These are phyloP conservation scores for Xylaria sp. DNA, from an alignment of 495 filamentous ascomycete species.

Conservation along the genomic window DNA sequence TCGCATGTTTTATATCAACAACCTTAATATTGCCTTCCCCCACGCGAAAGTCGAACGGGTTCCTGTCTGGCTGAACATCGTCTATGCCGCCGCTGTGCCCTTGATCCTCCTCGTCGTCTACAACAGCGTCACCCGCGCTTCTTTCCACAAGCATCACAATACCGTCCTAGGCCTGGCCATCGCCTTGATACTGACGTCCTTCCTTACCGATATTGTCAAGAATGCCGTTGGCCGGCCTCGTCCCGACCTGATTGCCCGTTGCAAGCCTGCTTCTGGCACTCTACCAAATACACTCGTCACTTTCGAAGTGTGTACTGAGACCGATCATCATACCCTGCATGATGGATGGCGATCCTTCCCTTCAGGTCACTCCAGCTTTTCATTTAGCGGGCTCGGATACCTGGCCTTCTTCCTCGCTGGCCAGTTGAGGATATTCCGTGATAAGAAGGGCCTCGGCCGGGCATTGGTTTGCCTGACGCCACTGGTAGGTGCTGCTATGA, in stretches of 20 bases:
- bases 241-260: slow-evolving; percentile 89
- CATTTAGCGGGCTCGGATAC: slow-evolving; percentile 87
- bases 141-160: slow-evolving; percentile 83
- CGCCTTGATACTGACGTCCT: slow-evolving; percentile 75
- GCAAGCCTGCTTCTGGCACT: slow-evolving; percentile 72
- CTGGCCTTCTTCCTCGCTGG: slow-evolving; percentile 78
- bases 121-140: slow-evolving; percentile 65
- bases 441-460: slow-evolving; percentile 69
- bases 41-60: slow-evolving; percentile 87
- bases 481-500: slow-evolving; percentile 79
- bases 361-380: slow-evolving; percentile 84
- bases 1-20: slow-evolving; percentile 81
- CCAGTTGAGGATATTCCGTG: slow-evolving; percentile 81
- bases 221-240: slow-evolving; percentile 89
- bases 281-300: slow-evolving; percentile 71
- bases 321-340: slow-evolving; percentile 76
- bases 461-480: slow-evolving; percentile 72
- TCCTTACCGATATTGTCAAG: slow-evolving; percentile 92
- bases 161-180: slow-evolving; percentile 81
- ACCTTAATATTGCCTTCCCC: slow-evolving; percentile 83
- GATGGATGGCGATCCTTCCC: slow-evolving; percentile 96
- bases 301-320: slow-evolving; percentile 81
- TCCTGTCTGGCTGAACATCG: slow-evolving; percentile 74
- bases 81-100: slow-evolving; percentile 78
- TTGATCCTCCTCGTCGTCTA: slow-evolving; percentile 68